Conservation (phyloP, 2,329 filamentous ascomycete genomes). For the Alternaria novae-zelandiae region DNA sequence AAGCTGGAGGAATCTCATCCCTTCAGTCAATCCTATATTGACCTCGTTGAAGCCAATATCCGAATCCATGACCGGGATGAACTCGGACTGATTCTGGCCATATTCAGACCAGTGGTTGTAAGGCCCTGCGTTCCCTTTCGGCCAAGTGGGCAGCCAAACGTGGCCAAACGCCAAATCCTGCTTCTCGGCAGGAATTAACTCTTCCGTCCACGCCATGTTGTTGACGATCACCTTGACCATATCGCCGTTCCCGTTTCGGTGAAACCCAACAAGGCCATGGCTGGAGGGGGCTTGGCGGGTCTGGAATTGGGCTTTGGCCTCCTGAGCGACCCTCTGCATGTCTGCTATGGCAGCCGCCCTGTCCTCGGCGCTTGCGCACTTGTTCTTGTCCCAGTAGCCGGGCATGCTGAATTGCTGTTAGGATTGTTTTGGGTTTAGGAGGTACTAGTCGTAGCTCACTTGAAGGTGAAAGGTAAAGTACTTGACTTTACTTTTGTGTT, state of each 20-base stretch:
- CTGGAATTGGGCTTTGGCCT: neutral
- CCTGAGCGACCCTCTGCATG: neutral
- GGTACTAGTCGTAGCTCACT: neutral
- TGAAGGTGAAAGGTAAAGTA: neutral
- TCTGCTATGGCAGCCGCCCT: neutral
- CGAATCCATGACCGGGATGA: neutral
- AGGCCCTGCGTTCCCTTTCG: neutral
- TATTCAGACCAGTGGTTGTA: neutral
- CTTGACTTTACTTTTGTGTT: neutral
- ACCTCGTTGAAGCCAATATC: neutral
- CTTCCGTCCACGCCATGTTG: neutral
- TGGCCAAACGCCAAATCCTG: neutral
- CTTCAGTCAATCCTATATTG: neutral
- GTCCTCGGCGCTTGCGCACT: neutral
- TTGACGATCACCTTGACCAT: neutral
- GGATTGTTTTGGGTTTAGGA: neutral
- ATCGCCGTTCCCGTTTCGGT: neutral
- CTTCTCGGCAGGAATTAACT: neutral
- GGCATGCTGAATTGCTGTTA: slow-evolving; percentile 1
- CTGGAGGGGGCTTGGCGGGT: neutral
- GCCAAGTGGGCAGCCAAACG: neutral
- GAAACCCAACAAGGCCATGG: neutral
- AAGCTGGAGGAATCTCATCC: neutral
- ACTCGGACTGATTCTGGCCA: neutral
- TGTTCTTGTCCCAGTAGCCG: slow-evolving; percentile 1